phyloP scores from a whole-genome alignment of 495 filamentous ascomycete genomes.

The Rusavskia elegans region DNA sequence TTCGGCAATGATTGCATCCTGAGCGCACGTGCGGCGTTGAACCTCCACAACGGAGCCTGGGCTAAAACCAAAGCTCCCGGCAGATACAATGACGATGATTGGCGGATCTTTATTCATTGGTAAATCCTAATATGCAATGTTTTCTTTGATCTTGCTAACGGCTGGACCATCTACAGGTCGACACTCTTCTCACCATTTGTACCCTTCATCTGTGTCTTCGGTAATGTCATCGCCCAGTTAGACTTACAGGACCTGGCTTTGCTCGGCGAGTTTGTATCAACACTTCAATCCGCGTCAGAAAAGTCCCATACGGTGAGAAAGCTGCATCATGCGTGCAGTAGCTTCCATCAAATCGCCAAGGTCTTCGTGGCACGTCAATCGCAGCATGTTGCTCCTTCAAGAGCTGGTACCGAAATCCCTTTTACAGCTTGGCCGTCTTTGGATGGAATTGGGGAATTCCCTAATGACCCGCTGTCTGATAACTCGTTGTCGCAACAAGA shows the following conservation, averaged over 20 bases:
- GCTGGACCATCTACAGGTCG: slow-evolving; percentile 1
- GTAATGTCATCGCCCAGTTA: slow-evolving; percentile 1
- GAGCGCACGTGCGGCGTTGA: slow-evolving; percentile 1
- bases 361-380: neutral
- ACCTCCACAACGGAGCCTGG: neutral
- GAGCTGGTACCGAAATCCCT: neutral
- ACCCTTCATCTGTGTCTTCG: slow-evolving; percentile 7
- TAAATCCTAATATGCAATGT: neutral
- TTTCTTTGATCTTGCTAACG: neutral
- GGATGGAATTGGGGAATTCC: neutral
- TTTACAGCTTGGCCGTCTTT: neutral
- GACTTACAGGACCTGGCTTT: slow-evolving; percentile 3
- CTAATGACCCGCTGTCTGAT: neutral
- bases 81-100: neutral
- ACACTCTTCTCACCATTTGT: slow-evolving; percentile 6
- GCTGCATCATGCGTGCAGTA: slow-evolving; percentile 3
- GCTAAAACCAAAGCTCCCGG: neutral
- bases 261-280: slow-evolving; percentile 1
- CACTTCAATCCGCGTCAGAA: slow-evolving; percentile 6
- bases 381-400: neutral
- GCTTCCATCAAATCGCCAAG: neutral
- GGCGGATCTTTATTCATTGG: slow-evolving; percentile 1
- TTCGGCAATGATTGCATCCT: slow-evolving; percentile 1
- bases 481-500: slow-evolving; percentile 1
- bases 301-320: neutral